Evolutionary conservation across 1,284 basidiomycete genomes (phyloP), one percentile per base, ranked within the genome.

Genomic region (Leccinum solheimii): DNA sequence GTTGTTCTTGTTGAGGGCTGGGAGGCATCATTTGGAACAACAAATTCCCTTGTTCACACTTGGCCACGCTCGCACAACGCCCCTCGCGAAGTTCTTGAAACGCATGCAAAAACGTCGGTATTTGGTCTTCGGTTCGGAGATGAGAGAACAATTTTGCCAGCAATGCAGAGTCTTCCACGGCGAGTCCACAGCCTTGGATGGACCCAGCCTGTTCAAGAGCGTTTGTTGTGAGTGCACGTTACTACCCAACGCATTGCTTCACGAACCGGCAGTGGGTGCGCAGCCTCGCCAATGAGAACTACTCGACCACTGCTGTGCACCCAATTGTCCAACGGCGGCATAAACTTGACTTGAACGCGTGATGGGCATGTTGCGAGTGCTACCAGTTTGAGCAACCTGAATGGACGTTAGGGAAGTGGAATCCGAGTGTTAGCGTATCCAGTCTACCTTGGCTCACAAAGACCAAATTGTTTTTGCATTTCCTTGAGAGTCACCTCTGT

Each of bases 141-240:
- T 85, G 83, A 7, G 82, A 81, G 70, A 88, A 86, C 5, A 88
- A 72, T 50, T 80, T 81, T 19, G 79, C 86, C 7, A 87, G 77
- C 7, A 83, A 81, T 2, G 83, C 83, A 3, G 78, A 83, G 63
- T 87, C 86, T 71, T 87, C 86, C 5, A 86, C 68, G 6, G 79
- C 74, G 71, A 87, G 79, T 8, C 79, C 80, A 16, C 77, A 71
- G 7, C 78, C 74, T 68, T 87, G 86, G 10, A 82, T 72, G 0
- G 81, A 78, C 11, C 85, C 84, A 16, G 80, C 76, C 85, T 87
- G 66, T 8, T 14, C 43, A 59, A 36, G 34, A 51, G 26, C 32
- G 49, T 19, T 16, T 26, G 63, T 38, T 23, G 10, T 51, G 5
- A 49, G 30, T 36, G 9, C n/a, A 32, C 5, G n/a, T 36, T 19